phyloP scores from a whole-genome alignment of 805 yeast species.

The Ogataea thermomethanolica region DNA sequence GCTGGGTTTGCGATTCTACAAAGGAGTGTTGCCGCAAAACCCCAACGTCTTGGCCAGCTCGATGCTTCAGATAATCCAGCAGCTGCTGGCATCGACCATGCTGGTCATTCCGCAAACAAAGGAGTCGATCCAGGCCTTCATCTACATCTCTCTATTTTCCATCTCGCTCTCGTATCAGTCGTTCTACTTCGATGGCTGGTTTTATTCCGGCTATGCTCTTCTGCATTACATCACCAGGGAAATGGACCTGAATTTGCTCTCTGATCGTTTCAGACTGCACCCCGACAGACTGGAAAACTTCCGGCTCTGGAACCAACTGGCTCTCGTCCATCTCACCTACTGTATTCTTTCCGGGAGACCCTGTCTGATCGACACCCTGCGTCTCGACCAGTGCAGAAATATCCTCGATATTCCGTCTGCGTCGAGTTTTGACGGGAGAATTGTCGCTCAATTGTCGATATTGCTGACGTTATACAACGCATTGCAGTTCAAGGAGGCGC shows the following conservation, averaged over 20 bases:
- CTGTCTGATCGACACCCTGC: slow-evolving; percentile 59
- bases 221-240: slow-evolving; percentile 57
- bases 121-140: slow-evolving; percentile 60
- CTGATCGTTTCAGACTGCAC: slow-evolving; percentile 24
- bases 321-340: slow-evolving; percentile 57
- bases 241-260: slow-evolving; percentile 29
- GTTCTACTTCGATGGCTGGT: slow-evolving; percentile 66
- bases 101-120: slow-evolving; percentile 40
- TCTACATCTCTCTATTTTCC: slow-evolving; percentile 57
- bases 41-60: slow-evolving; percentile 34
- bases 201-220: slow-evolving; percentile 58
- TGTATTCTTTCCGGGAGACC: slow-evolving; percentile 66
- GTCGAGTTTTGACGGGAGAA: slow-evolving; percentile 69
- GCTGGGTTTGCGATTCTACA: slow-evolving; percentile 48
- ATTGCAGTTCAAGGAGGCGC: slow-evolving; percentile 39
- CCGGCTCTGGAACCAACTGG: slow-evolving; percentile 68
- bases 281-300: slow-evolving; percentile 41
- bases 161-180: slow-evolving; percentile 52
- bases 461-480: slow-evolving; percentile 57
- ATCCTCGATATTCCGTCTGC: slow-evolving; percentile 57
- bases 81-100: slow-evolving; percentile 45
- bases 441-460: slow-evolving; percentile 67
- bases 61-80: slow-evolving; percentile 43
- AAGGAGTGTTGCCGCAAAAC: slow-evolving; percentile 11
- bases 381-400: slow-evolving; percentile 56